Conservation (phyloP, 73 alveolate genomes). For the Loxodes magnus region DNA sequence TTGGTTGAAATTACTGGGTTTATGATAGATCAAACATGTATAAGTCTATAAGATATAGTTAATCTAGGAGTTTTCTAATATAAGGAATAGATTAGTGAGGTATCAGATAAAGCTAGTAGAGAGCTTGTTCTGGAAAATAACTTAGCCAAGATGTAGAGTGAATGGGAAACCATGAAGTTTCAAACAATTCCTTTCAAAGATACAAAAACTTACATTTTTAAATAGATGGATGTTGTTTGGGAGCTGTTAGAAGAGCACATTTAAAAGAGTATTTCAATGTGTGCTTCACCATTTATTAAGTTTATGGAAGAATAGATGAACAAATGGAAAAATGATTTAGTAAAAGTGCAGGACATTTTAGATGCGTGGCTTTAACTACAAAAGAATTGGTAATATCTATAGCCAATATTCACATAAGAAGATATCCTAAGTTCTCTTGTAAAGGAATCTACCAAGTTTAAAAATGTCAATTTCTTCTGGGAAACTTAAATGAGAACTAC, state of each 20-base stretch:
- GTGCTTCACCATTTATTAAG: slow-evolving; percentile 65
- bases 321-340: slow-evolving; percentile 51
- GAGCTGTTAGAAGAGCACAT: slow-evolving; percentile 69
- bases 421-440: slow-evolving; percentile 74
- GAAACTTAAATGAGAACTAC: slow-evolving; percentile 52
- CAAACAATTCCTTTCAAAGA: slow-evolving; percentile 53
- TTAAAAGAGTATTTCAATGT: slow-evolving; percentile 60
- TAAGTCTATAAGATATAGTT: slow-evolving; percentile 16
- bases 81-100: slow-evolving; percentile 57
- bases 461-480: slow-evolving; percentile 59
- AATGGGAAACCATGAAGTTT: slow-evolving; percentile 67
- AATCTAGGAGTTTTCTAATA: slow-evolving; percentile 51
- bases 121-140: slow-evolving; percentile 69
- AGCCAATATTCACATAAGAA: slow-evolving; percentile 73
- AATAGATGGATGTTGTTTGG: slow-evolving; percentile 67
- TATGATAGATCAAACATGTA: slow-evolving; percentile 16
- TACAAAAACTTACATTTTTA: slow-evolving; percentile 53
- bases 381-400: slow-evolving; percentile 71
- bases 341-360: slow-evolving; percentile 65
- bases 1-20: slow-evolving; percentile 27
- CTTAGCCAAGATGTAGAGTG: slow-evolving; percentile 59
- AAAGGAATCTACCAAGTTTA: slow-evolving; percentile 58
- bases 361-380: slow-evolving; percentile 86
- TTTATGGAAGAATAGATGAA: slow-evolving; percentile 64
- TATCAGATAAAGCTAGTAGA: slow-evolving; percentile 64